Evolutionary conservation across 2,329 filamentous ascomycete genomes (phyloP).

Genomic region (Bertia moriformis): DNA sequence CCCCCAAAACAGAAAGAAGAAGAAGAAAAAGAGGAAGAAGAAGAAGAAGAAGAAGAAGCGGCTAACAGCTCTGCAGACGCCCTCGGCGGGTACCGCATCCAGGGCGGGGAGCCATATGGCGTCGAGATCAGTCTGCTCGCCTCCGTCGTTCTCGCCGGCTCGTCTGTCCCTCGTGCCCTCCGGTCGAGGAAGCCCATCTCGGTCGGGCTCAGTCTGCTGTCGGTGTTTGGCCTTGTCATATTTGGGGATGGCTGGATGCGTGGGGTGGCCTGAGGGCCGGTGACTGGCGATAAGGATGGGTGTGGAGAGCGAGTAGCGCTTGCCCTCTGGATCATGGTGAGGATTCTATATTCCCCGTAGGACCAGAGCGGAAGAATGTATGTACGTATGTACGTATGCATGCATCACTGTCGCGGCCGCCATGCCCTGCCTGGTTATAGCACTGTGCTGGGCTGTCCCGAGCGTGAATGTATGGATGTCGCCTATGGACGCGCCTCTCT

Average conservation of each 20-base stretch:
- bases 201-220: conserved; percentile 62
- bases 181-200: conserved; percentile 75
- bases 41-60: not conserved
- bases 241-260: conserved; percentile 70
- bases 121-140: conserved; percentile 80
- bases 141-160: conserved; percentile 69
- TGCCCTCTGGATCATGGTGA: too few relatives aligned
- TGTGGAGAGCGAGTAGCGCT: not conserved
- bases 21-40: not conserved
- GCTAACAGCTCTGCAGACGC: conserved; percentile 40
- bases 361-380: too few relatives aligned
- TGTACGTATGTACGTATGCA: too few relatives aligned
- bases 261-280: conserved; percentile 18
- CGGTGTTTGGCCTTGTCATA: conserved; percentile 62
- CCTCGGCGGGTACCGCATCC: conserved; percentile 68
- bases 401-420: too few relatives aligned
- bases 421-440: too few relatives aligned
- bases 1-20: conserved; percentile 11
- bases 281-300: conserved; percentile 4
- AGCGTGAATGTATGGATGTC: too few relatives aligned
- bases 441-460: too few relatives aligned
- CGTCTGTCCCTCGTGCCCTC: conserved; percentile 74
- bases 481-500: too few relatives aligned
- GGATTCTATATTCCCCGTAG: too few relatives aligned
- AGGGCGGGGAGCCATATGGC: conserved; percentile 63